A percentile compares a stretch with the other conserved stretches of the same genome.
phyloP scores from a whole-genome alignment of 2,329 filamentous ascomycete genomes.

The Kalmusia sp. region DNA sequence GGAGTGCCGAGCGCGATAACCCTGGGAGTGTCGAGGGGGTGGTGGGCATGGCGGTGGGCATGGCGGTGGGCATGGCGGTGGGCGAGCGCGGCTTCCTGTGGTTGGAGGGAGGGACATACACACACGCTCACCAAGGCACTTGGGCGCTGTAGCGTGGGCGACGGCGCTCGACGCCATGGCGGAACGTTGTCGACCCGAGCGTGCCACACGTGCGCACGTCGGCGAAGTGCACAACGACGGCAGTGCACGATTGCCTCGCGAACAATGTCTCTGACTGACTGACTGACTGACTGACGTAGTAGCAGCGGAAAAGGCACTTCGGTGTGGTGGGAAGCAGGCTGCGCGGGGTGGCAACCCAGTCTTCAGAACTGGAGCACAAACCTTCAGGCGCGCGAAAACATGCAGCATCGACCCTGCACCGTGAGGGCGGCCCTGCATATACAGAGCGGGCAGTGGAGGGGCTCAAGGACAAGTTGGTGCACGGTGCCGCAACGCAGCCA shows the following conservation, averaged over 20 bases:
- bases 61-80: neutral
- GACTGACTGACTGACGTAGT: conserved; percentile 11
- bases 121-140: neutral
- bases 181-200: neutral
- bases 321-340: neutral
- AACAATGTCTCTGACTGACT: conserved; percentile 10
- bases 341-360: neutral
- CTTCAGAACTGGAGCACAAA: neutral
- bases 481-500: conserved; percentile 20
- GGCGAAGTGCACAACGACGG: neutral
- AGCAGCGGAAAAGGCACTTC: neutral
- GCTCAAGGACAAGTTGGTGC: conserved; percentile 3
- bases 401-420: neutral
- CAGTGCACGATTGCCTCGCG: conserved; percentile 6
- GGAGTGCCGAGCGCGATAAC: conserved; percentile 3
- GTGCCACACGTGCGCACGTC: neutral
- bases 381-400: neutral
- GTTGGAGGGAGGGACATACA: neutral
- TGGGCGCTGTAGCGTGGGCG: neutral
- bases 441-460: neutral
- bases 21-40: neutral
- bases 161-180: conserved; percentile 1
- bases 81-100: neutral
- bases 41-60: no score
- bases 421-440: conserved; percentile 12